phyloP scores from a whole-genome alignment of 2,329 filamentous ascomycete species.

The Fusarium scirpi region DNA sequence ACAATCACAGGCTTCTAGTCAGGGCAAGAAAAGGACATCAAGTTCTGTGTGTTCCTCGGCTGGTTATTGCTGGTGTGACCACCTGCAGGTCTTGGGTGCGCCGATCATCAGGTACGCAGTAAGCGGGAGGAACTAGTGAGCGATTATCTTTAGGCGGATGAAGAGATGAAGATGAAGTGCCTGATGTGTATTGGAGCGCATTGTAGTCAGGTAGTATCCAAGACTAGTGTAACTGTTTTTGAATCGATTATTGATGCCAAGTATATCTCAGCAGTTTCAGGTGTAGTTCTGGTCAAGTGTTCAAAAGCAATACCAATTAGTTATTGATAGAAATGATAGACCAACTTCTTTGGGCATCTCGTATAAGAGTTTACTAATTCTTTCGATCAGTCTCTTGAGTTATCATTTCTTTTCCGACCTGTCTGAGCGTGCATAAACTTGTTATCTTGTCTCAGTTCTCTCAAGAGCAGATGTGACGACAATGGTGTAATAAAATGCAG shows the following conservation, averaged over 20 bases:
- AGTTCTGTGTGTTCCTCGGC: constrained; percentile 38
- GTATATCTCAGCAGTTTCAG: background rate
- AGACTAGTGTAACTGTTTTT: background rate
- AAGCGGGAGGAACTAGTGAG: background rate
- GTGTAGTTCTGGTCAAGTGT: too few species aligned
- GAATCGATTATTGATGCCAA: background rate
- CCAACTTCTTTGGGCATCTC: too few species aligned
- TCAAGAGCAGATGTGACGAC: background rate
- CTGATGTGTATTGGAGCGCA: background rate
- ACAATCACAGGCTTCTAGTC: constrained; percentile 39
- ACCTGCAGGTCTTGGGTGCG: constrained; percentile 32
- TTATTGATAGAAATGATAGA: too few species aligned
- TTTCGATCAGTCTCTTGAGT: background rate
- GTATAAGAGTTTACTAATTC: too few species aligned
- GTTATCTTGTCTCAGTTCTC: background rate
- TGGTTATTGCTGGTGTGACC: constrained; percentile 21
- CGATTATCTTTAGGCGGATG: background rate
- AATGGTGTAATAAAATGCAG: constrained; percentile 14
- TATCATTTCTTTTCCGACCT: background rate
- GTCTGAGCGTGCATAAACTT: background rate
- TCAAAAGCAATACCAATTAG: background rate
- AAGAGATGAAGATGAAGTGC: background rate
- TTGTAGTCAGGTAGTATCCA: background rate
- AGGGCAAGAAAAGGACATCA: background rate
- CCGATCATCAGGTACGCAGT: constrained; percentile 41